phyloP scores from a whole-genome alignment of 2,329 filamentous ascomycete genomes.

The Teratosphaeria zuluensis region DNA sequence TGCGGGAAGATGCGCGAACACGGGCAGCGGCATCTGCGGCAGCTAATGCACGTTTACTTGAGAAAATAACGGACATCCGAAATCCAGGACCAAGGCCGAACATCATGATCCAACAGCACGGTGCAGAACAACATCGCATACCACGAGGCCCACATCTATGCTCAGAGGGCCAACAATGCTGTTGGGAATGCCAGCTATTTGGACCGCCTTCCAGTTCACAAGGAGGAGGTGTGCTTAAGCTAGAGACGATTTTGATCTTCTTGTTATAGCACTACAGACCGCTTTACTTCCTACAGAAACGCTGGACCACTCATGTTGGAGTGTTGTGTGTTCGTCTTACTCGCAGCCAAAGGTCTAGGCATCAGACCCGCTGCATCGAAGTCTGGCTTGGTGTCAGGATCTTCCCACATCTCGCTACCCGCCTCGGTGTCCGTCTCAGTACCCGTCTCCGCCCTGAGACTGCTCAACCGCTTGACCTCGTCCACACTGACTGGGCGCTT shows the following conservation, averaged over 20 bases:
- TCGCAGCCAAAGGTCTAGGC: conserved; percentile 2
- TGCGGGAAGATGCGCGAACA: not conserved
- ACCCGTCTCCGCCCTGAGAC: conserved; percentile 16
- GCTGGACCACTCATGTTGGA: conserved; percentile 15
- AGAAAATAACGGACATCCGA: not conserved
- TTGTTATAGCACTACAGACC: too few species aligned
- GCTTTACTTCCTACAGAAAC: conserved; percentile 9
- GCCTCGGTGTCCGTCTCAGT: conserved; percentile 8
- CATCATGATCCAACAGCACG: too few species aligned
- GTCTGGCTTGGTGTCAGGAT: conserved; percentile 7
- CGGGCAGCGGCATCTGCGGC: not conserved
- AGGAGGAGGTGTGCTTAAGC: too few species aligned
- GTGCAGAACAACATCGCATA: too few species aligned
- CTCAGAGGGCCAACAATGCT: too few species aligned
- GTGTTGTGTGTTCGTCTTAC: conserved; percentile 8
- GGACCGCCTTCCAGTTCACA: too few species aligned
- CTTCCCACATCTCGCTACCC: conserved; percentile 15
- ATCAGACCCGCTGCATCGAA: conserved; percentile 11
- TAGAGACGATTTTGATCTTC: too few species aligned
- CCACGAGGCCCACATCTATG: too few species aligned
- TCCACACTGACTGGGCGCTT: conserved; percentile 17
- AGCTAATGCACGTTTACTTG: not conserved
- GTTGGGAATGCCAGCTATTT: too few species aligned
- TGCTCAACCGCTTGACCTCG: conserved; percentile 19
- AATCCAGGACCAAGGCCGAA: not conserved